Conservation (phyloP, 768 basidiomycete species). For the Floccularia luteovirens region DNA sequence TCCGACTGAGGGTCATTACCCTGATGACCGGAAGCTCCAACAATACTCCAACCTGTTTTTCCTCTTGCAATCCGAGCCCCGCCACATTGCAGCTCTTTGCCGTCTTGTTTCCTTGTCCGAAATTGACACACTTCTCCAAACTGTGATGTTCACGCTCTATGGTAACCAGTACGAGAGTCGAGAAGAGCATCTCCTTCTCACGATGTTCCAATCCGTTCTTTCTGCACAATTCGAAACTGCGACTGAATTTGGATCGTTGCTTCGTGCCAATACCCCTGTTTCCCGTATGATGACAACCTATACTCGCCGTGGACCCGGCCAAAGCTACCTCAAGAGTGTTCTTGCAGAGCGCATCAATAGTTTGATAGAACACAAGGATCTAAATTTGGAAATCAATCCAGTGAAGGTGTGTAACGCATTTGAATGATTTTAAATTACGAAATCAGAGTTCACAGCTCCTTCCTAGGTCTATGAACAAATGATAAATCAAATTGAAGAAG, state of each 20-base stretch:
- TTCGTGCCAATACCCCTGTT: conserved; percentile 98
- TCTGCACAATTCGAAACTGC: conserved; percentile 99
- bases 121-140: conserved; percentile 98
- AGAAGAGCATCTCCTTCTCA: conserved; percentile 95
- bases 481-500: conserved; percentile 98
- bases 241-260: conserved; percentile 96
- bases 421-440: conserved; percentile 1
- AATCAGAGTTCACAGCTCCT: not conserved
- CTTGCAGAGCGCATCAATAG: conserved; percentile 98
- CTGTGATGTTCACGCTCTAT: conserved; percentile 99
- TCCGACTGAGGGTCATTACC: conserved; percentile 84
- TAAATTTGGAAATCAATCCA: conserved; percentile 98
- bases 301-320: conserved; percentile 96
- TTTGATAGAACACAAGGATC: conserved; percentile 97
- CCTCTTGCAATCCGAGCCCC: conserved; percentile 94
- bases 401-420: conserved; percentile 63
- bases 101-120: conserved; percentile 93
- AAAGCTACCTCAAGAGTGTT: conserved; percentile 96
- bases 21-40: conserved; percentile 89
- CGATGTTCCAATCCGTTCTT: conserved; percentile 98
- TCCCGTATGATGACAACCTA: conserved; percentile 99
- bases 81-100: conserved; percentile 94
- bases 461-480: conserved; percentile 97
- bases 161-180: conserved; percentile 98
- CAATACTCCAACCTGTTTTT: conserved; percentile 99